Evolutionary conservation across 148 eudicot genomes (phyloP), one percentile per base, ranked within the genome.

Genomic region (Dysphania ambrosioides): DNA sequence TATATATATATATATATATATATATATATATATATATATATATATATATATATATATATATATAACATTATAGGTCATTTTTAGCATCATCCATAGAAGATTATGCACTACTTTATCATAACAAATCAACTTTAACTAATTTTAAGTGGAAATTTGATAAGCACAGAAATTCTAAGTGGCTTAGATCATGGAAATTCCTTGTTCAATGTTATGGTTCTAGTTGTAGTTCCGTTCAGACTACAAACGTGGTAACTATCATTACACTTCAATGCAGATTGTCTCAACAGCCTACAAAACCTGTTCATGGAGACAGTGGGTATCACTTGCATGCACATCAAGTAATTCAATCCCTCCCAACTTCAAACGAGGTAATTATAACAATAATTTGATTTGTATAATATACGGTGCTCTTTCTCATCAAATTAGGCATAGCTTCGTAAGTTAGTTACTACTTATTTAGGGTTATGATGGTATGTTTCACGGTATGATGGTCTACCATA

Each of bases 231-330:
- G 12, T 31, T 16, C 38, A 6, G 38, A 62, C 18, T 16, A 47
- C 21, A 47, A 19, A 19, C 67, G n/a, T n/a, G n/a, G n/a, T n/a
- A n/a, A n/a, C n/a, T n/a, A n/a, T n/a, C n/a, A 71, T 53, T 27
- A 24, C 71, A 42, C 26, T 73, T 68, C 38, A 47, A 68, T 77
- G 79, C 75, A 95, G 99, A 73, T 97, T 97, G 64, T 95, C 87
- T 77, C 83, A 84, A 66, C 88, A 88, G 75, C 99, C 99, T 67
- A 70, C 79, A 53, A 89, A 89, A 68, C 97, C 99, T 73, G 97
- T 95, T 81, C 99, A 97, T 2, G 99, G 99, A 49, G 99, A 95
- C 77, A 87, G 88, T 80, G 99, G 99, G 21, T 95, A 95, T 82
- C 83, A 87, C 79, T 83, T 95, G 88, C 99, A 95, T 82, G 99